phyloP scores from a whole-genome alignment of 805 yeast genomes.

The Lachancea sp. region DNA sequence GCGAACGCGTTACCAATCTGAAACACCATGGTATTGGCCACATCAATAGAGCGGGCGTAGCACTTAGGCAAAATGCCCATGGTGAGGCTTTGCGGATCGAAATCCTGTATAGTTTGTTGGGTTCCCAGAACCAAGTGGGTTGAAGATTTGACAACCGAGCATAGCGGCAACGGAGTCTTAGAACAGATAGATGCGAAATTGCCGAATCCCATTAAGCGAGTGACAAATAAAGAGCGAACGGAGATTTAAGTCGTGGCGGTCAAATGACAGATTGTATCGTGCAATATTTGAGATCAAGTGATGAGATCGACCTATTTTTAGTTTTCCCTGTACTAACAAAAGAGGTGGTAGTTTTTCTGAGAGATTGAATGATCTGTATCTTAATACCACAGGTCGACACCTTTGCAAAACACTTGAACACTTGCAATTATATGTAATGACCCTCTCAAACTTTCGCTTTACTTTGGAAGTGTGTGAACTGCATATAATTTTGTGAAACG shows the following conservation, averaged over 20 bases:
- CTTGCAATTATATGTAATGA: no score
- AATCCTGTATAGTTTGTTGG: constrained; percentile 13
- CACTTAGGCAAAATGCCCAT: constrained; percentile 71
- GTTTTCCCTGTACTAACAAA: no score
- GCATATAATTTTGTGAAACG: no score
- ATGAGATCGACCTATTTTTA: no score
- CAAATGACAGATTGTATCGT: no score
- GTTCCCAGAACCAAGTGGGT: constrained; percentile 26
- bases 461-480: no score
- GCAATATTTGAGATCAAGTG: not conserved
- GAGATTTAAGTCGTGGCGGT: no score
- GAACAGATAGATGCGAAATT: constrained; percentile 45
- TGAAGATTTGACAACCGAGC: constrained; percentile 62
- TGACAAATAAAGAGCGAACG: not conserved
- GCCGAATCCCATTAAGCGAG: constrained; percentile 23
- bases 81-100: constrained; percentile 30
- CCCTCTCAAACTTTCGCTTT: no score
- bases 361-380: no score
- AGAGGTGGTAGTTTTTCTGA: no score
- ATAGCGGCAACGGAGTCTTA: constrained; percentile 68
- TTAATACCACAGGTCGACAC: no score
- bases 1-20: constrained; percentile 83
- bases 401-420: no score
- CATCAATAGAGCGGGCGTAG: constrained; percentile 76
- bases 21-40: constrained; percentile 88